A percentile compares a stretch with the other conserved stretches of the same genome.
Evolutionary conservation across 192 early-diverging fungal genomes (phyloP).

Genomic region (Pilaira anomala): DNA sequence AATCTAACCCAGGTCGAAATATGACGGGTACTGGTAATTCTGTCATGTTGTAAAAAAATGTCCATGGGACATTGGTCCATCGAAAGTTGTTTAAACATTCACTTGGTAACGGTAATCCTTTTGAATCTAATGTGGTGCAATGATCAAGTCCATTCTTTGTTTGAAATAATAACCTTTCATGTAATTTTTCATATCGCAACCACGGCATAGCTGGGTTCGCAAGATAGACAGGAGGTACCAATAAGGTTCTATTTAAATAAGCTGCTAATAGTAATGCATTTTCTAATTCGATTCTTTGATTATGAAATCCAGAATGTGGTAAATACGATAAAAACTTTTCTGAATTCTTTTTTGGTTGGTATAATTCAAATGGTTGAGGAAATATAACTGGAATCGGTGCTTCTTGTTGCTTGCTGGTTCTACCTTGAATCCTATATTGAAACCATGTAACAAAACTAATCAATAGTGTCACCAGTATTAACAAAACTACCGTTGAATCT

Average conservation of each 20-base stretch:
- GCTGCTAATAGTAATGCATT: constrained; percentile 56
- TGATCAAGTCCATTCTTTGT: constrained; percentile 55
- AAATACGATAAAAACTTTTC: constrained; percentile 40
- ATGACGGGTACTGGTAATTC: constrained; percentile 35
- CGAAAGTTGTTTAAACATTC: constrained; percentile 54
- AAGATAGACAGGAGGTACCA: constrained; percentile 49
- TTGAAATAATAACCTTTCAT: constrained; percentile 47
- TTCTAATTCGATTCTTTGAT: constrained; percentile 39
- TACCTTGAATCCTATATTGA: no score
- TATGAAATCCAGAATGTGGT: constrained; percentile 42
- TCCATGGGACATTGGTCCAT: constrained; percentile 55
- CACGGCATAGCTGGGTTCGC: constrained; percentile 54
- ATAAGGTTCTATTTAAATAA: constrained; percentile 52
- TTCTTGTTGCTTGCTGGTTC: neutral
- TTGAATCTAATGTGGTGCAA: constrained; percentile 33
- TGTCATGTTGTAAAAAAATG: constrained; percentile 51
- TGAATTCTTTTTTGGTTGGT: neutral
- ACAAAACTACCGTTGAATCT: no score
- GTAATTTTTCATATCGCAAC: constrained; percentile 42
- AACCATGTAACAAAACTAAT: no score
- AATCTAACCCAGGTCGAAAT: constrained; percentile 38
- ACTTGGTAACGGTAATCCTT: constrained; percentile 36
- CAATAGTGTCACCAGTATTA: no score
- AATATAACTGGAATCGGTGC: constrained; percentile 18
- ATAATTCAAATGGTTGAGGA: constrained; percentile 22